A percentile compares a stretch with the other conserved stretches of the same genome.
These are phyloP conservation scores for Marasmius fiardii DNA, from an alignment of 1,284 basidiomycete species.

Conservation along the genomic window DNA sequence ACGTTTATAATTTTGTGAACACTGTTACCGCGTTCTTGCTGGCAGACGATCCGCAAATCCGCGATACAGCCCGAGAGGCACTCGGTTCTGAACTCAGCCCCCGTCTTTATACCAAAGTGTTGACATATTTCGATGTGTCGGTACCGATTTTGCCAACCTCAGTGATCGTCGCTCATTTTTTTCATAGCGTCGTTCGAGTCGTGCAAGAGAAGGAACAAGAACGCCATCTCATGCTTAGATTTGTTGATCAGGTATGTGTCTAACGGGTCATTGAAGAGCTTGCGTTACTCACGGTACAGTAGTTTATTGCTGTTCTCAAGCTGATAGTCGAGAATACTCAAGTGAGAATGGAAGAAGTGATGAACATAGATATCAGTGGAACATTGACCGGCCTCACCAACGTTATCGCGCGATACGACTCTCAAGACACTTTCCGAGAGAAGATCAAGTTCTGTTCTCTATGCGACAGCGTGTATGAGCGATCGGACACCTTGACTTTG, in stretches of 20 bases:
- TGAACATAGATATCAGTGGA: constrained; percentile 69
- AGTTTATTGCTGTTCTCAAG: constrained; percentile 76
- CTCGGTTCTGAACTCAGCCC: constrained; percentile 77
- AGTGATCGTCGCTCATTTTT: neutral
- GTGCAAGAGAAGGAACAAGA: constrained; percentile 41
- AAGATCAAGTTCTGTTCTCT: constrained; percentile 77
- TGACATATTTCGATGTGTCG: constrained; percentile 74
- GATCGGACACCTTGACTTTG: constrained; percentile 57
- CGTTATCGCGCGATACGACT: constrained; percentile 64
- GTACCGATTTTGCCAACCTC: constrained; percentile 21
- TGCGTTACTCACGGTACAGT: constrained; percentile 3
- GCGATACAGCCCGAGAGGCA: constrained; percentile 78
- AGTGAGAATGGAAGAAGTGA: constrained; percentile 53
- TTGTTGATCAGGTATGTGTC: constrained; percentile 68
- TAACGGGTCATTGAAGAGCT: constrained; percentile 7
- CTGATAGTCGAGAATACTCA: constrained; percentile 75
- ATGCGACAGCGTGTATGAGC: constrained; percentile 65
- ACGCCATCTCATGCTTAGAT: constrained; percentile 44
- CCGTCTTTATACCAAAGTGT: constrained; percentile 60
- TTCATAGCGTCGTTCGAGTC: constrained; percentile 41
- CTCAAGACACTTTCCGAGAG: constrained; percentile 54
- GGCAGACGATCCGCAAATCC: constrained; percentile 57
- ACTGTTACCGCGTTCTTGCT: constrained; percentile 72
- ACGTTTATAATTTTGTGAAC: constrained; percentile 64
- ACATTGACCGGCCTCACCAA: constrained; percentile 61